Conservation (phyloP, 495 filamentous ascomycete species). For the Cudoniella acicularis region DNA sequence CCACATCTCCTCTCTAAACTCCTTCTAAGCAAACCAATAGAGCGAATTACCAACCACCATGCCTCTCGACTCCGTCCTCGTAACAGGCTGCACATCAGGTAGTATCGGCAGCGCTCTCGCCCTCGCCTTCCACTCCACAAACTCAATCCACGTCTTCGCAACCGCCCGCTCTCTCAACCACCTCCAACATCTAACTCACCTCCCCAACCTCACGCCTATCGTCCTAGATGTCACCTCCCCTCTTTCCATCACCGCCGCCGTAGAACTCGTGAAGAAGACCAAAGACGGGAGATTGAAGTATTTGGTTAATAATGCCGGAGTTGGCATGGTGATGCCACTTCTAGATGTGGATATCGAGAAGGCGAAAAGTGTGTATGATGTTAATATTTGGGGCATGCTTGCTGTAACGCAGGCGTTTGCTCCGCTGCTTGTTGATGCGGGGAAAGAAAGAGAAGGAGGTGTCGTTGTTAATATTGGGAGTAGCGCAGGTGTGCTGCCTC, state of each 20-base stretch:
- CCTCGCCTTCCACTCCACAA: constrained; percentile 26
- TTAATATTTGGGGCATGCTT: constrained; percentile 47
- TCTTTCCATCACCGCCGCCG: constrained; percentile 32
- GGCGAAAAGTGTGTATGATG: constrained; percentile 40
- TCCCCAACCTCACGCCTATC: constrained; percentile 36
- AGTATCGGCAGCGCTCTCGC: constrained; percentile 17
- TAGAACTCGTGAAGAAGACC: constrained; percentile 9
- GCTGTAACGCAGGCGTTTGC: constrained; percentile 50
- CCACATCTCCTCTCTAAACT: too few relatives aligned
- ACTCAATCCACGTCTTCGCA: constrained; percentile 36
- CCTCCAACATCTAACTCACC: constrained; percentile 25
- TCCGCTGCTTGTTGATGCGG: constrained; percentile 40
- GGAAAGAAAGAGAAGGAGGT: too few relatives aligned
- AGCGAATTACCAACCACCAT: too few relatives aligned
- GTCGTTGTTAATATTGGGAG: constrained; percentile 41
- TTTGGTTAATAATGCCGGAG: constrained; percentile 52
- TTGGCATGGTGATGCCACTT: constrained; percentile 37
- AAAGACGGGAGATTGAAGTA: constrained; percentile 36
- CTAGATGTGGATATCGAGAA: constrained; percentile 41
- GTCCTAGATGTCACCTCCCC: constrained; percentile 43
- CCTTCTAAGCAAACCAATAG: too few relatives aligned
- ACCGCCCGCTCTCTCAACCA: constrained; percentile 36
- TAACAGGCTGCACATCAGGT: constrained; percentile 42
- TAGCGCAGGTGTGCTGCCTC: not conserved
- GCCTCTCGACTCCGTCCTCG: constrained; percentile 18